Evolutionary conservation across 208 protist species (phyloP).

Genomic region (Trypanosoma brucei): DNA sequence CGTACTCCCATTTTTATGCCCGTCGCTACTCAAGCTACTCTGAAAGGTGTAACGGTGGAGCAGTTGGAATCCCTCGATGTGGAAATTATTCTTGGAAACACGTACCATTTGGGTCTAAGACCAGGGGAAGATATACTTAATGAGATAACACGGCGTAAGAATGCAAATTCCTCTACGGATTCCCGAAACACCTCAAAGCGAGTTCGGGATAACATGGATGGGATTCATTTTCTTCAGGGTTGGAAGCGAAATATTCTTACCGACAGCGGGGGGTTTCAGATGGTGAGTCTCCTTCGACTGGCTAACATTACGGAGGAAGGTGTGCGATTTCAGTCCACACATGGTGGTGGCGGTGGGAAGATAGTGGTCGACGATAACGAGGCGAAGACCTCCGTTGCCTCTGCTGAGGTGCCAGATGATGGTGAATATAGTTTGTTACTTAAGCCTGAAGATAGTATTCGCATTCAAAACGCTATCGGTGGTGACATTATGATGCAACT

Average conservation of each 20-base stretch:
- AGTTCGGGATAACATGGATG: constrained; percentile 89
- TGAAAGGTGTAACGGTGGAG: constrained; percentile 94
- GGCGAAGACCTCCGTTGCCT: constrained; percentile 1
- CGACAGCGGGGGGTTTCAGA: constrained; percentile 98
- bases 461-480: constrained; percentile 98
- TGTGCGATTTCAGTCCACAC: constrained; percentile 98
- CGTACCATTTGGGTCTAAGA: constrained; percentile 96
- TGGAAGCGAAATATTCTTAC: constrained; percentile 96
- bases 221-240: constrained; percentile 96
- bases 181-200: constrained; percentile 12
- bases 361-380: constrained; percentile 10
- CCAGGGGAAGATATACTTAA: constrained; percentile 90
- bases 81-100: constrained; percentile 98
- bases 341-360: constrained; percentile 74
- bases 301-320: constrained; percentile 98
- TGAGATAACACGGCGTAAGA: constrained; percentile 63
- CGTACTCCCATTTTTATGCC: constrained; percentile 98
- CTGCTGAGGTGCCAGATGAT: constrained; percentile 5
- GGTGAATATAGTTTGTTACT: constrained; percentile 90
- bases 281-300: constrained; percentile 97
- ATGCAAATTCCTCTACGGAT: constrained; percentile 16
- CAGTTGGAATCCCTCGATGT: constrained; percentile 93
- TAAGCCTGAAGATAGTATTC: constrained; percentile 97
- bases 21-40: constrained; percentile 96
- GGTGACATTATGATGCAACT: constrained; percentile 99